These are phyloP conservation scores for Exophiala alcalophila DNA, from an alignment of 2,329 filamentous ascomycete species.

Conservation along the genomic window DNA sequence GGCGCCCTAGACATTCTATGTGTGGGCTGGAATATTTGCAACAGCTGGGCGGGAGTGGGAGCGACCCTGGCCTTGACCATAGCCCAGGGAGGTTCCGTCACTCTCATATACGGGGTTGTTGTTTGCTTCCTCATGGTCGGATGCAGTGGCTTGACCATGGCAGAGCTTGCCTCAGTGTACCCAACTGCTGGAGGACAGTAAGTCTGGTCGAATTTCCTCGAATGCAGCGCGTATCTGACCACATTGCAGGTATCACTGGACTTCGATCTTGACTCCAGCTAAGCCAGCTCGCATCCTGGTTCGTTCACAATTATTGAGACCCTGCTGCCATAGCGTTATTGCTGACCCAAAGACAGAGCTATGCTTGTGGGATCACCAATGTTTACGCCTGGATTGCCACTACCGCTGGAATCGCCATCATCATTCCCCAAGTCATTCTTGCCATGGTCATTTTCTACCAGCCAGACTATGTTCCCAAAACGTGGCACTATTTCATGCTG, in stretches of 20 bases:
- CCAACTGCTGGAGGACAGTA: conserved; percentile 43
- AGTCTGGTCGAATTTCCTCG: conserved; percentile 31
- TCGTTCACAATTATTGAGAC: neutral
- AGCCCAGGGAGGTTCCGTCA: conserved; percentile 29
- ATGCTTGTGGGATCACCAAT: conserved; percentile 31
- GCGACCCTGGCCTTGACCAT: conserved; percentile 30
- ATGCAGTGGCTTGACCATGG: conserved; percentile 35
- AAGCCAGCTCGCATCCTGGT: conserved; percentile 6
- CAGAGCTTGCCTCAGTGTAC: conserved; percentile 39
- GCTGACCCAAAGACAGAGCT: conserved; percentile 25
- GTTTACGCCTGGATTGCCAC: conserved; percentile 33
- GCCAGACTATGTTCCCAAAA: conserved; percentile 21
- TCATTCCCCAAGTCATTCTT: conserved; percentile 30
- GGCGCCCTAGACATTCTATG: conserved; percentile 27
- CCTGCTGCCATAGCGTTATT: too few species aligned
- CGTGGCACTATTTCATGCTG: conserved; percentile 30
- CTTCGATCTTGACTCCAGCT: conserved; percentile 15
- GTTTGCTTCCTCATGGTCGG: conserved; percentile 31
- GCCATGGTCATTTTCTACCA: conserved; percentile 27
- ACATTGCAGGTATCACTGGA: conserved; percentile 15
- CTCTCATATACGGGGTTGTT: conserved; percentile 35
- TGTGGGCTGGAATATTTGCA: conserved; percentile 31
- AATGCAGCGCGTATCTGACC: neutral
- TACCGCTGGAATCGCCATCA: conserved; percentile 28
- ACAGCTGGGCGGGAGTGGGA: conserved; percentile 32